Percentiles rank a stretch among this genome's conserved stretches.
These are phyloP conservation scores for Sporothrix curviconia DNA, from an alignment of 2,329 filamentous ascomycete species.

Conservation along the genomic window DNA sequence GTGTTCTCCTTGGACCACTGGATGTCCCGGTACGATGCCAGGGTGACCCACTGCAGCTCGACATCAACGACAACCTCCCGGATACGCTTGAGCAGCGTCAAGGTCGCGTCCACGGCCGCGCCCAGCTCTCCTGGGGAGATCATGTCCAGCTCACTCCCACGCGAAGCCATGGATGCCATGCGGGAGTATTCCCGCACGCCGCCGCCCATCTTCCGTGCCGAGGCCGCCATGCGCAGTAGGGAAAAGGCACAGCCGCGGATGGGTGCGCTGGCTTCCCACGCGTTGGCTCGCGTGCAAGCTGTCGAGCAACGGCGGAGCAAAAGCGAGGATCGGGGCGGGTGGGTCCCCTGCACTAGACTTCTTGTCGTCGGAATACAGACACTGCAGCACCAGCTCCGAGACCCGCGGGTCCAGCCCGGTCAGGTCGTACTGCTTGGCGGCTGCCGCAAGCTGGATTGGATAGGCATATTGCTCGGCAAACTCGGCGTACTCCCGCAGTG, in stretches of 20 bases:
- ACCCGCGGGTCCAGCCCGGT: conserved; percentile 25
- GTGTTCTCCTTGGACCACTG: conserved; percentile 26
- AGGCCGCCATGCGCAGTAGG: conserved; percentile 23
- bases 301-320: conserved; percentile 36
- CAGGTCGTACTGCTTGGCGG: neutral
- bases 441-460: neutral
- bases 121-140: conserved; percentile 19
- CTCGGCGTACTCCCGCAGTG: conserved; percentile 21
- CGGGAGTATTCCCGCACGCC: conserved; percentile 34
- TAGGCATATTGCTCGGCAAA: conserved; percentile 24
- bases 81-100: conserved; percentile 23
- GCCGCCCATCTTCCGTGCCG: conserved; percentile 10
- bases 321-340: conserved; percentile 34
- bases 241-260: conserved; percentile 34
- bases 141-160: conserved; percentile 29
- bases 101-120: conserved; percentile 22
- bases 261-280: conserved; percentile 33
- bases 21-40: conserved; percentile 34
- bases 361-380: conserved; percentile 3
- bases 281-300: conserved; percentile 31
- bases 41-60: conserved; percentile 28
- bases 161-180: conserved; percentile 25
- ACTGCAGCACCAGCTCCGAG: conserved; percentile 24
- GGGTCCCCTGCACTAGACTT: neutral
- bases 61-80: conserved; percentile 8